Percentiles rank a stretch among this genome's conserved stretches.
Evolutionary conservation across 495 filamentous ascomycete species (phyloP).

Genomic region (Saxophila tyrrhenica): DNA sequence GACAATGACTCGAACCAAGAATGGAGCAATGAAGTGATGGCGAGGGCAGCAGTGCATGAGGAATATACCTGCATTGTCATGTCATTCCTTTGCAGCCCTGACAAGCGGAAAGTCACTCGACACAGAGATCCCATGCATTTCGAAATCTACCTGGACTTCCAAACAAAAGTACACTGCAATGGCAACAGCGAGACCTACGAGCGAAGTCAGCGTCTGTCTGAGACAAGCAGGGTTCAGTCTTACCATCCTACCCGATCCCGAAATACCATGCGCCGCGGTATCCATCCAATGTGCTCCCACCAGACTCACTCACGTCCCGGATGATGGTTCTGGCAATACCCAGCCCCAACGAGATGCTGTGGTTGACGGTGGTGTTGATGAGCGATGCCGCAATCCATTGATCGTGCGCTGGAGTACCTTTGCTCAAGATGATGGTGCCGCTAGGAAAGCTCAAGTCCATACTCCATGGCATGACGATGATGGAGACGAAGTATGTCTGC

Average conservation of each 20-base stretch:
- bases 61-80: too few species aligned
- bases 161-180: background rate
- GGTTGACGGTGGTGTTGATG: conserved; percentile 55
- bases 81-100: too few species aligned
- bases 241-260: conserved; percentile 37
- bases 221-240: too few species aligned
- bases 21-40: too few species aligned
- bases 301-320: conserved; percentile 37
- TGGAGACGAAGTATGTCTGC: conserved; percentile 47
- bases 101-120: too few species aligned
- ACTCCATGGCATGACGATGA: conserved; percentile 44
- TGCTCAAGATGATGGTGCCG: conserved; percentile 47
- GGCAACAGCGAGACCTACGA: background rate
- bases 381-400: conserved; percentile 56
- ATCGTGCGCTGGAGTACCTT: conserved; percentile 44
- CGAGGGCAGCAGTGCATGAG: too few species aligned
- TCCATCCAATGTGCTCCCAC: conserved; percentile 34
- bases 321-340: conserved; percentile 57
- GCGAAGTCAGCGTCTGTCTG: too few species aligned
- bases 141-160: background rate
- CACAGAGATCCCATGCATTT: too few species aligned
- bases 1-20: too few species aligned
- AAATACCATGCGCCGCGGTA: conserved; percentile 49
- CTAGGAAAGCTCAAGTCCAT: conserved; percentile 55
- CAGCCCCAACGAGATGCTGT: conserved; percentile 53